Evolutionary conservation across 345 rosid genomes (phyloP), one percentile per base, ranked within the genome.

Genomic region (Euphorbia lathyris): DNA sequence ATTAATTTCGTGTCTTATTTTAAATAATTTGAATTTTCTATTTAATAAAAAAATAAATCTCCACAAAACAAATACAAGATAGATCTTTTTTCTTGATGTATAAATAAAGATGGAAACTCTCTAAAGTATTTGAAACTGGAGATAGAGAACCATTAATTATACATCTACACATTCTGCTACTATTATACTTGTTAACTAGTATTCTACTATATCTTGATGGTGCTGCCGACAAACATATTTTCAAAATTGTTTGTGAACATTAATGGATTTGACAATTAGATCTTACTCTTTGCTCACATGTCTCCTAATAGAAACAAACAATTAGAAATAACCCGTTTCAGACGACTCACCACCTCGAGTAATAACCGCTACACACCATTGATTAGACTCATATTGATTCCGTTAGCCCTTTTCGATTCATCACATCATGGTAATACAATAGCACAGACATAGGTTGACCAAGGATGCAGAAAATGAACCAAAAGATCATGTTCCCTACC

Each of bases 381-480:
- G 13, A 12, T 47, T 26, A 4, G 36, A 10, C 5, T 76, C 75
- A 76, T 20, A 26, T 23, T 51, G 65, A 69, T 61, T 74, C 64
- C 7, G 69, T 63, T 9, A 65, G 59, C 74, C 83, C 90, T 58
- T 81, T 87, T 47, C 97, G 90, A 73, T 96, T 96, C 97, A 96
- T 90, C 82, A 88, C 68, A 80, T 96, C 99, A 12, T 96, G 99
- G 71, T 96, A 96, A 69, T 92, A 96, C 38, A 96, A 81, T 69
- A 96, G 98, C 56, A 88, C 81, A 67, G 95, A 89, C 98, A 91
- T 96, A 0, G 99, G 99, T 75, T 96, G 99, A 40, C 99, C 99
- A 57, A 96, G 81, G 47, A 96, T 96, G 90, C 97, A 83, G 83
- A 96, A 96, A 40, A 80, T 62, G 79, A 86, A 86, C 99, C 99